These are phyloP conservation scores for Thamnidium elegans DNA, from an alignment of 192 early-diverging fungal species.

Conservation along the genomic window DNA sequence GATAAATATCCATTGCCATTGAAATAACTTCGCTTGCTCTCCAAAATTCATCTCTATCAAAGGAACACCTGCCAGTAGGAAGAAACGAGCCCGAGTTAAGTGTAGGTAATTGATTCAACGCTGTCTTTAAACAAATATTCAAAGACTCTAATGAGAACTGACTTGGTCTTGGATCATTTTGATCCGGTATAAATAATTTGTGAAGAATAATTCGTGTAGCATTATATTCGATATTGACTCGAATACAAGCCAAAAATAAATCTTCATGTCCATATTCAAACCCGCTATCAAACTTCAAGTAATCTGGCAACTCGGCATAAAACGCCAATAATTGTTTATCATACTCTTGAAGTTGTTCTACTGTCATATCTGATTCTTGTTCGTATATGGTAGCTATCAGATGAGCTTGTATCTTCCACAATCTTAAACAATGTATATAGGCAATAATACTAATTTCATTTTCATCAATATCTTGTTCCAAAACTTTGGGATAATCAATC, in stretches of 20 bases:
- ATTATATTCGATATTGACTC: slow-evolving; percentile 34
- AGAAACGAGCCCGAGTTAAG: slow-evolving; percentile 6
- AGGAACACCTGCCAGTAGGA: slow-evolving; percentile 24
- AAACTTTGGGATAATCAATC: slow-evolving; percentile 26
- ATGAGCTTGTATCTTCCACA: slow-evolving; percentile 35
- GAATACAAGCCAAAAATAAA: slow-evolving; percentile 24
- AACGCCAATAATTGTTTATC: slow-evolving; percentile 19
- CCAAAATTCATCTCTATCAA: slow-evolving; percentile 37
- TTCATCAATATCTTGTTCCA: slow-evolving; percentile 33
- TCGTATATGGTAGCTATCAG: slow-evolving; percentile 33
- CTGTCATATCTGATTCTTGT: slow-evolving; percentile 26
- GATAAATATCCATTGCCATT: slow-evolving; percentile 26
- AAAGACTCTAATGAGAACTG: slow-evolving; percentile 27
- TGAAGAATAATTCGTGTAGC: slow-evolving; percentile 41
- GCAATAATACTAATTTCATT: slow-evolving; percentile 22
- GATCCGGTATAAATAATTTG: slow-evolving; percentile 34
- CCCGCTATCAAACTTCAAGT: slow-evolving; percentile 23
- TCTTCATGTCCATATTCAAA: slow-evolving; percentile 29
- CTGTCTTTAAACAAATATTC: slow-evolving; percentile 30
- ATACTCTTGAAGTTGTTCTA: slow-evolving; percentile 29
- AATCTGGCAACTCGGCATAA: slow-evolving; percentile 20
- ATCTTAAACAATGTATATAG: slow-evolving; percentile 13
- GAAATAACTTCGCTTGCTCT: slow-evolving; percentile 27
- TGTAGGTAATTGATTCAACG: slow-evolving; percentile 26
- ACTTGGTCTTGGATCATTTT: slow-evolving; percentile 16